phyloP scores from a whole-genome alignment of 495 filamentous ascomycete genomes.

The Thermochaetoides thermophila region DNA sequence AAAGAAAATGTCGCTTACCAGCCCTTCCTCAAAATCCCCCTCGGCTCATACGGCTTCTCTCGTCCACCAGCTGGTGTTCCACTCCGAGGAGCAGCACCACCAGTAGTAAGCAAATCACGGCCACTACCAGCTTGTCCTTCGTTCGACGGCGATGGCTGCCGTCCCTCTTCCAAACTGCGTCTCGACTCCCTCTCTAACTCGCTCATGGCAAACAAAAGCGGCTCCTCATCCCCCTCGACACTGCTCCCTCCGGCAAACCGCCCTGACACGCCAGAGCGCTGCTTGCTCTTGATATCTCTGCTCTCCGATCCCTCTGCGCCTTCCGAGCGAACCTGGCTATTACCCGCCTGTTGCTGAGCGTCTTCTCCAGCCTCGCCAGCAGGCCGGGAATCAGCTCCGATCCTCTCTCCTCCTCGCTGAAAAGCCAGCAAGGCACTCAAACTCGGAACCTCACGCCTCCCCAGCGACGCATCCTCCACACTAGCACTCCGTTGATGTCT shows the following conservation, averaged over 20 bases:
- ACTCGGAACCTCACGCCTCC: conserved; percentile 41
- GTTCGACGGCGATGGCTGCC: conserved; percentile 24
- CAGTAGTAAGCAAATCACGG: not conserved
- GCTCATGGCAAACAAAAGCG: conserved; percentile 75
- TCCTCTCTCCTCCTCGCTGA: conserved; percentile 9
- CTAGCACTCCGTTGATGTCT: conserved; percentile 55
- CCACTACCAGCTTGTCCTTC: not conserved
- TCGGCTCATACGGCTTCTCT: conserved; percentile 8
- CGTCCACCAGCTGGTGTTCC: conserved; percentile 12
- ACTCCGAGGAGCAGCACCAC: not conserved
- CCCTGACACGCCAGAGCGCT: conserved; percentile 28
- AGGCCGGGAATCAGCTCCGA: too few species aligned
- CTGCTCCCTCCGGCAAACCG: conserved; percentile 37
- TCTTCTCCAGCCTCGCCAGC: too few species aligned
- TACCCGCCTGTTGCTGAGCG: too few species aligned
- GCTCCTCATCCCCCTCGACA: conserved; percentile 56
- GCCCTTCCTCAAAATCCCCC: conserved; percentile 8
- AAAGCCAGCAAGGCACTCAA: conserved; percentile 42
- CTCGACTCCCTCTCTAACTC: conserved; percentile 56
- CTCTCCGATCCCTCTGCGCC: too few species aligned
- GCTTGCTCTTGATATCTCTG: too few species aligned
- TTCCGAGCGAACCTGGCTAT: too few species aligned
- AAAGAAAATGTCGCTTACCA: conserved; percentile 6
- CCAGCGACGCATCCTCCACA: conserved; percentile 46
- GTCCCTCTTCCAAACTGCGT: conserved; percentile 57